These are phyloP conservation scores for Pleurotus tuoliensis DNA, from an alignment of 768 basidiomycete species.

Conservation along the genomic window DNA sequence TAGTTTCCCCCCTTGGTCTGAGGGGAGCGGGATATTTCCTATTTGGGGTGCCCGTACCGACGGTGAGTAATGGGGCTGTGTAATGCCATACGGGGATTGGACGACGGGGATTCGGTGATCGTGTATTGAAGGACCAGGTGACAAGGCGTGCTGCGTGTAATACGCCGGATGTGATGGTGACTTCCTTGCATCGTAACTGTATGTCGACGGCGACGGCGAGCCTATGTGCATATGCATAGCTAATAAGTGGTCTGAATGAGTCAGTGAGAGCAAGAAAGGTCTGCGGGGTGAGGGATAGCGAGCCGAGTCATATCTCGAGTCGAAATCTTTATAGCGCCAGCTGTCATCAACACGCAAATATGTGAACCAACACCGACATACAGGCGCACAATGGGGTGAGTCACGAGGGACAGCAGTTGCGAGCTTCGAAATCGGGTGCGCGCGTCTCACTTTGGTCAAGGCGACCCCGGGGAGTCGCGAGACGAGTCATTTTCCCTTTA, in stretches of 20 bases:
- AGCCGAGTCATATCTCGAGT: conserved; percentile 2
- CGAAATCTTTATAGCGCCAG: conserved; percentile 6
- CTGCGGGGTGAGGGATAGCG: neutral
- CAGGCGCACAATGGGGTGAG: conserved; percentile 6
- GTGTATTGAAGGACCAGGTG: conserved; percentile 2
- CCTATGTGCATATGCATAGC: conserved; percentile 6
- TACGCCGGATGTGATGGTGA: conserved; percentile 1
- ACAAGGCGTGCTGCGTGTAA: conserved; percentile 1
- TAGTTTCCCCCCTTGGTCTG: neutral
- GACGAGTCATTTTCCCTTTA: conserved; percentile 1
- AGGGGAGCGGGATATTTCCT: conserved; percentile 6
- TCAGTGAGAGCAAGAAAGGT: neutral
- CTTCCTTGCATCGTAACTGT: neutral
- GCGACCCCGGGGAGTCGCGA: neutral
- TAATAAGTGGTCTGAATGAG: neutral
- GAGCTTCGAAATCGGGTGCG: neutral
- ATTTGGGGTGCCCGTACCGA: conserved; percentile 3
- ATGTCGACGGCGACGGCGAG: conserved; percentile 4
- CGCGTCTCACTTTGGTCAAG: conserved; percentile 1
- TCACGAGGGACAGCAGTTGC: conserved; percentile 2
- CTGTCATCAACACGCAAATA: conserved; percentile 8
- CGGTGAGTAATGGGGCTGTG: conserved; percentile 1
- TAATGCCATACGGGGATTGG: neutral
- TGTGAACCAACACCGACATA: conserved; percentile 6
- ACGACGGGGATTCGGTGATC: neutral